Evolutionary conservation across 768 basidiomycete species (phyloP).

Genomic region (Tulasnella sp.): DNA sequence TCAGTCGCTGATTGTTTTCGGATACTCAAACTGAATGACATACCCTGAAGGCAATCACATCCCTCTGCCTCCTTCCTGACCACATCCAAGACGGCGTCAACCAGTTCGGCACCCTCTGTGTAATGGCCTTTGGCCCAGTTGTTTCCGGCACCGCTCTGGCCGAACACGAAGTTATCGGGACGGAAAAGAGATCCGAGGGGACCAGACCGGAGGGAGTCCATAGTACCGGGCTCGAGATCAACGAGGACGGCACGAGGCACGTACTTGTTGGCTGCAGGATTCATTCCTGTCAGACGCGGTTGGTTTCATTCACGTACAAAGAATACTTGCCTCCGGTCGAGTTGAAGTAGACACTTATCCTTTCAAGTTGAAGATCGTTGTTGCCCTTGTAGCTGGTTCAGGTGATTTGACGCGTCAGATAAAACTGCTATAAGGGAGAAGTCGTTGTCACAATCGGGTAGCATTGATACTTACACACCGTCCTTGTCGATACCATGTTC

Average conservation of each 20-base stretch:
- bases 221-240: constrained; percentile 95
- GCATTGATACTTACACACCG: constrained; percentile 39
- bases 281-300: not conserved
- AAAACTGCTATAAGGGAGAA: not conserved
- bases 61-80: constrained; percentile 98
- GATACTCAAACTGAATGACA: constrained; percentile 21
- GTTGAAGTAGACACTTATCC: constrained; percentile 97
- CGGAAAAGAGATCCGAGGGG: constrained; percentile 89
- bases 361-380: constrained; percentile 92
- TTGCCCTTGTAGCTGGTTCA: constrained; percentile 65
- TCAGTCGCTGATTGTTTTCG: not conserved
- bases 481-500: constrained; percentile 94
- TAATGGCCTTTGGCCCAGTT: constrained; percentile 99
- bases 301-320: not conserved
- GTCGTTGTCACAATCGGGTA: too few relatives aligned
- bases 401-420: not conserved
- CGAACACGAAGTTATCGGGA: constrained; percentile 97
- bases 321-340: constrained; percentile 52
- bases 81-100: constrained; percentile 95
- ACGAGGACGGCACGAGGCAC: constrained; percentile 96
- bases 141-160: constrained; percentile 97
- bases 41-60: constrained; percentile 92
- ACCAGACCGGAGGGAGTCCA: constrained; percentile 85
- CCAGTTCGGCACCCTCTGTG: constrained; percentile 95
- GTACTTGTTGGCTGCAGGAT: constrained; percentile 62